Conservation (phyloP, 2,329 filamentous ascomycete species). For the Didymella lethalis region DNA sequence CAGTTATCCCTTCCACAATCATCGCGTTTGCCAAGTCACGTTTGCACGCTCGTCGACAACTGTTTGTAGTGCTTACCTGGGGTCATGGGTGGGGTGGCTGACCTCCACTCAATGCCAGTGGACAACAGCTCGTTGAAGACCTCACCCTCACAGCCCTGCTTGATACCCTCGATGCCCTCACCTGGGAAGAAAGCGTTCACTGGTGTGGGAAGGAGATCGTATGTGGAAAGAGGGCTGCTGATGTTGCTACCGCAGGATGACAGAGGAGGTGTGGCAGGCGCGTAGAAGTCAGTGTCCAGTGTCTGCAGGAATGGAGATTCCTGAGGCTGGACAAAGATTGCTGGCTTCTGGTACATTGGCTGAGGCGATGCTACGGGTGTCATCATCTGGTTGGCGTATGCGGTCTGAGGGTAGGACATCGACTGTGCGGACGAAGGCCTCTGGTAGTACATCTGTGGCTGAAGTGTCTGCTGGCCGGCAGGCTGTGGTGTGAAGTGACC, state of each 20-base stretch:
- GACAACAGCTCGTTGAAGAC: constrained; percentile 76
- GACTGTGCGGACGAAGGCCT: constrained; percentile 72
- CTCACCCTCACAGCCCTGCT: constrained; percentile 72
- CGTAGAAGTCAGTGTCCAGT: constrained; percentile 81
- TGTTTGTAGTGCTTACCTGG: constrained; percentile 71
- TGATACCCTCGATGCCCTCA: constrained; percentile 52
- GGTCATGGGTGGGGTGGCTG: constrained; percentile 84
- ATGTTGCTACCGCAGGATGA: constrained; percentile 85
- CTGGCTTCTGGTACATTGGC: constrained; percentile 76
- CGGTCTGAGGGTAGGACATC: constrained; percentile 57
- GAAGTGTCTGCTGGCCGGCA: constrained; percentile 43
- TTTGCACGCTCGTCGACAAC: constrained; percentile 6
- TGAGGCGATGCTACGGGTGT: constrained; percentile 81
- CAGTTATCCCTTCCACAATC: constrained; percentile 28
- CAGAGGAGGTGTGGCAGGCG: constrained; percentile 85
- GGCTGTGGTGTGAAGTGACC: constrained; percentile 74
- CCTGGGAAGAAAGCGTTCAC: constrained; percentile 75
- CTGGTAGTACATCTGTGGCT: constrained; percentile 57
- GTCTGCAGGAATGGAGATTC: constrained; percentile 63
- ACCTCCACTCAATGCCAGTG: constrained; percentile 76
- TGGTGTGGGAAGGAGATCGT: constrained; percentile 81
- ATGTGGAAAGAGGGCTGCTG: constrained; percentile 80
- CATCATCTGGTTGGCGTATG: constrained; percentile 68
- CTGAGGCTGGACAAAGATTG: constrained; percentile 70
- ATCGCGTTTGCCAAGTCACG: constrained; percentile 6